Evolutionary conservation across 345 rosid genomes (phyloP).

Genomic region (Cardamine resedifolia): DNA sequence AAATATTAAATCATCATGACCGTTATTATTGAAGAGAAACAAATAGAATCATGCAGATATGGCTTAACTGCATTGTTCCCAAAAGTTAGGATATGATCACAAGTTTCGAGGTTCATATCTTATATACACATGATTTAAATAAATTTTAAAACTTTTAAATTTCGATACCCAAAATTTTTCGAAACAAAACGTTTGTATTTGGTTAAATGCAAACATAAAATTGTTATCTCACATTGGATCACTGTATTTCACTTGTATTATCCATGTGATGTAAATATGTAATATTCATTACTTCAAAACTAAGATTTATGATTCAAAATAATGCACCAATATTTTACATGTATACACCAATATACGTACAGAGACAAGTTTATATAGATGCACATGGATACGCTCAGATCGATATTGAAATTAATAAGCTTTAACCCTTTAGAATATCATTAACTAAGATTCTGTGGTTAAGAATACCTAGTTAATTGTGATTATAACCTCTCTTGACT

Average conservation of each 20-base stretch:
- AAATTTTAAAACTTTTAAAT: background rate
- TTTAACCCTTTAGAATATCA: constrained; percentile 5
- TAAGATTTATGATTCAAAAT: constrained; percentile 6
- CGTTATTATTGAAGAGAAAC: background rate
- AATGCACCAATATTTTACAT: background rate
- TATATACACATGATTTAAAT: background rate
- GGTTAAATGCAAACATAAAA: background rate
- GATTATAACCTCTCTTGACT: constrained; percentile 26
- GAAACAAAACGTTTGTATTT: background rate
- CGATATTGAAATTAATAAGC: constrained; percentile 2
- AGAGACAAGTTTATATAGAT: constrained; percentile 8
- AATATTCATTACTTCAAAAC: no score
- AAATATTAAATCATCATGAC: background rate
- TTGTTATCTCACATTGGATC: background rate
- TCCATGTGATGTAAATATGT: no score
- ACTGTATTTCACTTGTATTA: no score
- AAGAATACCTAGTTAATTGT: constrained; percentile 34
- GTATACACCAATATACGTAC: background rate
- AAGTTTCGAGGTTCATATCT: constrained; percentile 8
- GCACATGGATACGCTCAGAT: constrained; percentile 27
- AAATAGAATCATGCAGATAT: constrained; percentile 7
- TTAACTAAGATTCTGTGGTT: constrained; percentile 21
- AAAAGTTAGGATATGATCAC: constrained; percentile 14
- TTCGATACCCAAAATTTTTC: background rate
- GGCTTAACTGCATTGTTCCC: constrained; percentile 13